phyloP scores from a whole-genome alignment of 495 filamentous ascomycete species.

The Hypoxylon lienhwacheense region DNA sequence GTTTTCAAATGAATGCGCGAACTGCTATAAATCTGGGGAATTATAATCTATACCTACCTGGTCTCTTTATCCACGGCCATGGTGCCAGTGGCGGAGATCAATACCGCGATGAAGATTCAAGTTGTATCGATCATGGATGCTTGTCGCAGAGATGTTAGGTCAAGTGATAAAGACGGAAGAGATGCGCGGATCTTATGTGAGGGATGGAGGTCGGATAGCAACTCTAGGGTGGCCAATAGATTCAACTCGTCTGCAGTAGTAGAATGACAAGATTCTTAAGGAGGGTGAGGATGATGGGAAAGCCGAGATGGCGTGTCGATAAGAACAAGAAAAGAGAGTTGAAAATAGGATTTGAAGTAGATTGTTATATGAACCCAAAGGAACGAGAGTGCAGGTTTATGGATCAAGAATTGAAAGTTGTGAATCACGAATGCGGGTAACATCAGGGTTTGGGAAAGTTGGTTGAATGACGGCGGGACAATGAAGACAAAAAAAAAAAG shows the following conservation, averaged over 20 bases:
- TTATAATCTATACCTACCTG: too few species aligned
- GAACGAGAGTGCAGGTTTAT: neutral
- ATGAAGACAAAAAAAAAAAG: constrained; percentile 18
- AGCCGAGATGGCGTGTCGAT: too few species aligned
- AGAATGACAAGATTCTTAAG: too few species aligned
- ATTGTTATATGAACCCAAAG: too few species aligned
- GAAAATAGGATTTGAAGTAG: too few species aligned
- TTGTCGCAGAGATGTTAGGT: constrained; percentile 15
- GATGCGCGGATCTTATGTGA: constrained; percentile 28
- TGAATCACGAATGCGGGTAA: neutral
- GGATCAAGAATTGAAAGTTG: neutral
- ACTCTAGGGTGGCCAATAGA: neutral
- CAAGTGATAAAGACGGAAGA: constrained; percentile 22
- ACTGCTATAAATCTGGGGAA: neutral
- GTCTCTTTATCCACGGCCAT: constrained; percentile 57
- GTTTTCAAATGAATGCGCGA: constrained; percentile 12
- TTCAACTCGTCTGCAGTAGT: neutral
- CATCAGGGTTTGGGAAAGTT: neutral
- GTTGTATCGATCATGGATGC: constrained; percentile 38
- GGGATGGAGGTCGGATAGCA: constrained; percentile 2
- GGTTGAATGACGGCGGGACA: constrained; percentile 12
- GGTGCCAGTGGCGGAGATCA: constrained; percentile 38
- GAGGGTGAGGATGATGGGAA: too few species aligned
- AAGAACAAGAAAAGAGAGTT: too few species aligned
- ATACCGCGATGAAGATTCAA: constrained; percentile 31